Evolutionary conservation across 371 early-diverging fungal genomes (phyloP).

Genomic region (Chytridiales sp.): DNA sequence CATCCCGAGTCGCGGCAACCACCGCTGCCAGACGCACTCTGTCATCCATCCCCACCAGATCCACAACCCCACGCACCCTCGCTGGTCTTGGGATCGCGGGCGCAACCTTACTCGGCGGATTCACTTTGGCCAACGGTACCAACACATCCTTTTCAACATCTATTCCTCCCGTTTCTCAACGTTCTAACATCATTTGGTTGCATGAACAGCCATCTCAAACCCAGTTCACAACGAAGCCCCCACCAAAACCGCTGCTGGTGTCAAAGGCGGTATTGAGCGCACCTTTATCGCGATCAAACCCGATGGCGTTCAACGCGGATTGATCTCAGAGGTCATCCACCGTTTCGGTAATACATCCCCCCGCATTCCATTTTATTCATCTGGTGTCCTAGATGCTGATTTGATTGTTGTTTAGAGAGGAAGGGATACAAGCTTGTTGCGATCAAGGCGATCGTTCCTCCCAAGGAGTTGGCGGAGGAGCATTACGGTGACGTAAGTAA

Average conservation of each 20-base stretch:
- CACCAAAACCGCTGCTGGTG: slow-evolving; percentile 51
- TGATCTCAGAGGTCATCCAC: slow-evolving; percentile 95
- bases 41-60: too few relatives aligned
- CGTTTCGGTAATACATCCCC: slow-evolving; percentile 78
- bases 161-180: too few relatives aligned
- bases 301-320: slow-evolving; percentile 74
- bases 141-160: too few relatives aligned
- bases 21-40: too few relatives aligned
- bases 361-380: neutral
- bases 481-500: slow-evolving; percentile 48
- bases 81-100: too few relatives aligned
- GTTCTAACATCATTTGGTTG: too few relatives aligned
- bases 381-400: neutral
- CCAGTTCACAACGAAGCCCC: slow-evolving; percentile 10
- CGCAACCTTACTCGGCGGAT: too few relatives aligned
- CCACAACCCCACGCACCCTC: too few relatives aligned
- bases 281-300: slow-evolving; percentile 69
- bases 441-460: slow-evolving; percentile 45
- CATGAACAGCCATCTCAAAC: neutral
- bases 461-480: slow-evolving; percentile 42
- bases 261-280: slow-evolving; percentile 73
- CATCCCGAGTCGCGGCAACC: too few relatives aligned
- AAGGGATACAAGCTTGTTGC: slow-evolving; percentile 51
- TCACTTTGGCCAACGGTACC: too few relatives aligned
- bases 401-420: slow-evolving; percentile 20